Evolutionary conservation across 208 protist species (phyloP), one percentile per base, ranked within the genome.

Genomic region (Chromosphaera perkinsii): DNA sequence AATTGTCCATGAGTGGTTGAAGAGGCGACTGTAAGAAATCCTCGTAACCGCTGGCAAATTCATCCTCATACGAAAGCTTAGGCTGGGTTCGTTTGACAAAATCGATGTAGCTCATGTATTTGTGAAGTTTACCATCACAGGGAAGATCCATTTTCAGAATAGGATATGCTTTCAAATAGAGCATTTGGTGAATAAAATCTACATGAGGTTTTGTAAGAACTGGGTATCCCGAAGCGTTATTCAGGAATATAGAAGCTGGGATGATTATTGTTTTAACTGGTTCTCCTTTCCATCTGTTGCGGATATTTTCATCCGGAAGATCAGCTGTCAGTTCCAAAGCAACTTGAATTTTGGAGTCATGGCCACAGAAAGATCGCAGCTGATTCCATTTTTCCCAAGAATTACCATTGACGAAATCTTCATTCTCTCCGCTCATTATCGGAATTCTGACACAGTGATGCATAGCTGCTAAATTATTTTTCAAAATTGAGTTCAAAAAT

Each of bases 1-100:
- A 82, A 77, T 97, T 90, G 72, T 98, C 90, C 36, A 82, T 85
- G 32, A 99, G 84, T 1, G 97, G 97, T 84, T 98, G 93, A 12
- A 86, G 56, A 2, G 73, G 80, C 14, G 69, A 62, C 67, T 90
- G 83, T 12, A 90, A 65, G 68, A 78, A 87, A 65, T 90, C 85
- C 57, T 94, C 86, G 72, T 90, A 97, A 7, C 85, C 72, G n/a
- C 51, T 33, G 68, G 86, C 73, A 51, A 86, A 85, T 2, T 31
- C 33, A 32, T 89, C 80, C 20, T 51, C n/a, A 54, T 12, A 10
- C n/a, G 48, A 31, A n/a, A 9, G 14, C 9, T 79, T 52, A 7
- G 72, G 64, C 2, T 72, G 68, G 0, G 32, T 42, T 9, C 65
- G 26, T 22, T 29, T 51, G 35, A n/a, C n/a, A n/a, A n/a, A n/a